A percentile compares a stretch with the other conserved stretches of the same genome.
phyloP scores from a whole-genome alignment of 2,329 filamentous ascomycete species.

The Diaporthe eres region DNA sequence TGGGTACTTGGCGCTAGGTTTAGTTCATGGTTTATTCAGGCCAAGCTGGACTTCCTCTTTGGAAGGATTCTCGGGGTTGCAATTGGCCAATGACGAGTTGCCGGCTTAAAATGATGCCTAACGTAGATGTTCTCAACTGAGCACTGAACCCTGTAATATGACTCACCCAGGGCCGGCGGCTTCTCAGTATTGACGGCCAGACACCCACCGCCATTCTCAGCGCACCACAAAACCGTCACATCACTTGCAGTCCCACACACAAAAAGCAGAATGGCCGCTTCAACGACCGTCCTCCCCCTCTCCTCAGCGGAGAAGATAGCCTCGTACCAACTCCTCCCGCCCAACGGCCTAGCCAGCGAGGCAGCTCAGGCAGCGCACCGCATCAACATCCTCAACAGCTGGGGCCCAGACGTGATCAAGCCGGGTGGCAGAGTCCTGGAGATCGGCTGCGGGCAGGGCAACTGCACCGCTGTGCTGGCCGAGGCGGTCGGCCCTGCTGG shows the following conservation, averaged over 20 bases:
- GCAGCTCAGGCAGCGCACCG: slow-evolving; percentile 51
- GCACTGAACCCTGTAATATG: neutral
- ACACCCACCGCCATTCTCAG: too few species aligned
- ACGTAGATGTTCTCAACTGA: neutral
- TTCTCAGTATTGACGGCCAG: neutral
- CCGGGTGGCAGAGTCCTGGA: slow-evolving; percentile 64
- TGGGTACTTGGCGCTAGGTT: neutral
- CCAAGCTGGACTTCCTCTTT: neutral
- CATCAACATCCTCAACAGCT: slow-evolving; percentile 52
- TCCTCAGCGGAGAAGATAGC: slow-evolving; percentile 28
- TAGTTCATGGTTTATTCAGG: neutral
- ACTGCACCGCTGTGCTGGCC: slow-evolving; percentile 68
- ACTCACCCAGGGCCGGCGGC: neutral
- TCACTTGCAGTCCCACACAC: too few species aligned
- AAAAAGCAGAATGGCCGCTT: neutral
- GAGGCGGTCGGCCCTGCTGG: slow-evolving; percentile 60
- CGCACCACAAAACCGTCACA: neutral
- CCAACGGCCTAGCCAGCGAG: slow-evolving; percentile 24
- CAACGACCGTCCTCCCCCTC: neutral
- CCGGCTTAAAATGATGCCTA: neutral
- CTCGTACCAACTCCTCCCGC: slow-evolving; percentile 30
- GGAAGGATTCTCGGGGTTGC: neutral
- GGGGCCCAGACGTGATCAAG: slow-evolving; percentile 48
- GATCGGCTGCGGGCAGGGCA: slow-evolving; percentile 72
- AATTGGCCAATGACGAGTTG: neutral